Evolutionary conservation across 164 flowering plant species (phyloP), one percentile per base, ranked within the genome.

Genomic region (Taxillus chinensis): DNA sequence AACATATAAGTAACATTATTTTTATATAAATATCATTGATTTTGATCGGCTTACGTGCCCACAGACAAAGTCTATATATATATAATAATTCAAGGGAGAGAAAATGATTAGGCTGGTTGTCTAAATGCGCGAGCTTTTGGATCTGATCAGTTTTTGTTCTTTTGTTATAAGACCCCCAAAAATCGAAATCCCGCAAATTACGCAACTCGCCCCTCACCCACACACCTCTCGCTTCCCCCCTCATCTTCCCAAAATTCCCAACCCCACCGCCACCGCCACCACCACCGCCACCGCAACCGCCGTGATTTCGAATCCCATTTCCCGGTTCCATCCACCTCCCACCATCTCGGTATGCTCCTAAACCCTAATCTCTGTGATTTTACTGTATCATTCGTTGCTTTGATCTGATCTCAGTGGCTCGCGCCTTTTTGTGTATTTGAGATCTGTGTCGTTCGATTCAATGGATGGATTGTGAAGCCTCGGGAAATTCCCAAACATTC

Each of bases 111-210:
- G 63, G 12, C 41, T 12, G 6, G 45, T 61, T 49, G 41, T 60
- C 54, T 48, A 49, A 52, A 61, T 48, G 55, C 9, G 64, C 64
- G 64, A 62, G 64, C 64, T 40, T 40, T 40, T 14, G 55, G 64
- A 62, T 62, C 64, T 61, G 57, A 54, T 27, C 27, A 27, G 27
- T 27, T 27, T 27, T 27, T 27, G 27, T 27, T 27, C 27, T 52
- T 52, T 12, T 51, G 6, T 14, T 14, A 8, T 14, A 51, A 51
- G 54, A 4, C 17, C 17, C 54, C 2, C 54, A 4, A n/a, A 15
- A 54, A 54, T 2, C 57, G 57, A 37, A 54, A 17, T 17, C 7
- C 55, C 57, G 57, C 5, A 27, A 54, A 17, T 54, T 54, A 10
- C 10, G 39, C 11, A 12, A 54, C 57, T 0, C 57, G 8, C 39